Conservation (phyloP, 1,139 yeast species). For the Zhuliangozyma blackwelliae region DNA sequence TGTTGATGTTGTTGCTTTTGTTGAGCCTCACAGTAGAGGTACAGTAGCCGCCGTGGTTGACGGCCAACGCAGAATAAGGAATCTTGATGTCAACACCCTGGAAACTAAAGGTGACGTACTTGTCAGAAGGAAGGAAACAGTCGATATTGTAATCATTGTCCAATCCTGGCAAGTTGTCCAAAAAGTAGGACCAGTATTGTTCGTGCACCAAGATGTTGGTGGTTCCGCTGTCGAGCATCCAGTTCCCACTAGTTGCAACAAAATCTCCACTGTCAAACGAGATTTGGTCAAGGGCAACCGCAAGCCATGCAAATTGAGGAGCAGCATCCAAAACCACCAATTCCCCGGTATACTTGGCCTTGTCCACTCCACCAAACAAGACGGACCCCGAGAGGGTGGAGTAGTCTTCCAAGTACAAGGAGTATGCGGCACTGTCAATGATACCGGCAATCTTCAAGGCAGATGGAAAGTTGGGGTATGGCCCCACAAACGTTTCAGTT, state of each 20-base stretch:
- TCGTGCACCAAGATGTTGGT: constrained; percentile 5
- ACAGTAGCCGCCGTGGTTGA: neutral
- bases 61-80: neutral
- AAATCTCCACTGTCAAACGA: neutral
- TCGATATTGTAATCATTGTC: neutral
- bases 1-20: constrained; percentile 7
- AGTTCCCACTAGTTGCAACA: neutral
- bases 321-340: constrained; percentile 10
- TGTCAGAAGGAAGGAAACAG: neutral
- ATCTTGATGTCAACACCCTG: neutral
- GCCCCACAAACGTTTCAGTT: constrained; percentile 9
- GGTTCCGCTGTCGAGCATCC: constrained; percentile 15
- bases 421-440: constrained; percentile 38
- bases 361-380: constrained; percentile 28
- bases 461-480: constrained; percentile 29
- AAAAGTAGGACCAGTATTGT: neutral
- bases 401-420: constrained; percentile 24
- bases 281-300: neutral
- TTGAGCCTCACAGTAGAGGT: constrained; percentile 19
- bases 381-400: constrained; percentile 20
- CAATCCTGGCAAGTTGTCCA: neutral
- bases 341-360: constrained; percentile 20
- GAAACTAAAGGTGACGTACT: neutral
- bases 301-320: neutral
- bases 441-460: constrained; percentile 36